Base-by-base conservation (phyloP, 177 flowering plant species). In the Vitis hybrid region DNA sequence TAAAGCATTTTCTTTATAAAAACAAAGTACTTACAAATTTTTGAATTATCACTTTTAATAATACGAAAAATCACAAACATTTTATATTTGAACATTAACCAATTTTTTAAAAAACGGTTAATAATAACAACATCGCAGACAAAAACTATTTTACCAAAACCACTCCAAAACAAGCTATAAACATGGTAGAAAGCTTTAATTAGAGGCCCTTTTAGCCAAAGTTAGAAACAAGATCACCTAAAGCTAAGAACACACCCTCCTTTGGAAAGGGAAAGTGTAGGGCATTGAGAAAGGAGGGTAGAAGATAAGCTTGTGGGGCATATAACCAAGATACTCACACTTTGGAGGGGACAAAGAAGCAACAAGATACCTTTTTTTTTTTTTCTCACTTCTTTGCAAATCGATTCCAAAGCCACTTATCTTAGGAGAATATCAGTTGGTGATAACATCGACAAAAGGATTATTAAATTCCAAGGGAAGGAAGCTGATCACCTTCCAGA, bases 261-360 rank as follows among this genome's bases (percentile, higher is more conserved):
- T 31, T 26, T 5, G 10, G 10, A 11, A 60, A 60, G 31, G 7
- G 10, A 9, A 13, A 26, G 16, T 60, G 2, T 3, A 60, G 48
- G 48, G 61, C 31, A 22, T 22, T 22, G 22, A 34, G 16, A 66
- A 59, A 66, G 60, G 48, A 16, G 48, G 16, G 15, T 14, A 12
- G 70, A 56, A 57, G 64, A 68, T 61, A 63, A 58, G 72, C 34
- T n/a, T 13, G 59, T 53, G 55, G 74, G 61, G 54, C 70, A 72
- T 59, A 34, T 34, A 2, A 31, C 39, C 5, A 5, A 65, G 50
- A 63, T 12, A 61, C 26, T 59, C 66, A 45, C 29, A 55, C 66
- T 63, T 74, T 59, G 4, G 57, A 51, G 58, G 71, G 52, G 65
- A 66, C 74, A 75, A 39, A 58, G 53, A 31, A 62, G 48, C 52